Evolutionary conservation across 106 monocot species (phyloP).

Genomic region (Gastrodia elata): DNA sequence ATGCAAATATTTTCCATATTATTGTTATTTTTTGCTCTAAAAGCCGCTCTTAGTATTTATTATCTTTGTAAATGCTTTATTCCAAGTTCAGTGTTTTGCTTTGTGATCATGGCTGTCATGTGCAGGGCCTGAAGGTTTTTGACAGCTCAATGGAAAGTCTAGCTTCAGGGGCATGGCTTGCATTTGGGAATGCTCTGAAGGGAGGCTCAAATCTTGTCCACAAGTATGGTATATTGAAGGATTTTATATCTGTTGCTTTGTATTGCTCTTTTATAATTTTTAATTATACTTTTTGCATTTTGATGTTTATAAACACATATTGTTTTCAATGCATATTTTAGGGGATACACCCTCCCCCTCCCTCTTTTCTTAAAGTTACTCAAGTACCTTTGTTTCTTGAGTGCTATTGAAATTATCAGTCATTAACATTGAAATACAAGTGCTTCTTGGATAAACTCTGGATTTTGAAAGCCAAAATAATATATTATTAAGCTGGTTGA

Average conservation of each 20-base stretch:
- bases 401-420: background rate
- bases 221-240: slow-evolving; percentile 34
- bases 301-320: background rate
- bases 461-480: no score
- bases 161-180: slow-evolving; percentile 73
- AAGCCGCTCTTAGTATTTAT: no score
- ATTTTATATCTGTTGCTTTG: background rate
- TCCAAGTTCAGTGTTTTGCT: background rate
- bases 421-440: background rate
- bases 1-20: no score
- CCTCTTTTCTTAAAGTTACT: background rate
- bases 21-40: no score
- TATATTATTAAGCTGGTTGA: no score
- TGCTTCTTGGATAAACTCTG: no score
- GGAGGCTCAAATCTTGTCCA: slow-evolving; percentile 56
- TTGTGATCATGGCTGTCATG: background rate
- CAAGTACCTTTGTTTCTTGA: background rate
- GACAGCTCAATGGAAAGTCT: slow-evolving; percentile 72
- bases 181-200: slow-evolving; percentile 71
- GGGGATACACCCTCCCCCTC: background rate
- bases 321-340: background rate
- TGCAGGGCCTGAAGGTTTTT: slow-evolving; percentile 71
- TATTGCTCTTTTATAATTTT: background rate
- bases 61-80: background rate
- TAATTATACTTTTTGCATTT: background rate